Base-by-base conservation (phyloP, 225 moss, liverwort and hornwort genomes). In the Climacium dendroides region DNA sequence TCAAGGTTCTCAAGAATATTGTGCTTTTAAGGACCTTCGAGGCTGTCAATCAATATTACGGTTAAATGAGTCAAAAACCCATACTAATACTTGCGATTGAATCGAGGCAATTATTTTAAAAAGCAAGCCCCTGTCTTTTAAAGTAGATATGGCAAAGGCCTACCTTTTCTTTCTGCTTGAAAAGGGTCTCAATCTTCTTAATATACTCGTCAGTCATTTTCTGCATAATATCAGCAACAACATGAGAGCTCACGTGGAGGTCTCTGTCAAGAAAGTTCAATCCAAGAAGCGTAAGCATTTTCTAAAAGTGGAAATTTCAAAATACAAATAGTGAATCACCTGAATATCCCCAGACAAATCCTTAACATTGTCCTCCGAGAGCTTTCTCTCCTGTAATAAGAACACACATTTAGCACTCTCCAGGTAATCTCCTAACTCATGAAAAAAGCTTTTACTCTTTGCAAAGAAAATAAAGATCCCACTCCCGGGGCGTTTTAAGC, bases 161-260 rank as follows among this genome's bases (percentile, higher is more conserved):
- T 80, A 98, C 98, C 95, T 96, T 98, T 86, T 95, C 97, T 92
- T 98, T 98, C 91, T 96, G 95, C 94, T 97, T 98, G 89, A 92
- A 94, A 65, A 98, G 37, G 64, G 87, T 75, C 73, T 98, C 98
- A 39, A 97, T n/a, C 88, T 98, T 98, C 92, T 97, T 98, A 81
- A 98, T 84, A 67, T 97, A 95, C 39, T 98, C 97, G 87, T 98
- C 98, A 65, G 97, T 97, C 89, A 97, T 86, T 95, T 97, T 98
- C 98, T 99, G 96, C 84, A 89, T 48, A 58, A 54, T n/a, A 82
- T n/a, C 41, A 74, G 80, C 81, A 69, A 52, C 86, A 71, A 81
- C 37, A 84, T 83, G 45, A 61, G 60, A 80, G 73, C 77, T 84
- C 69, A 90, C 80, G 50, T 45, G 39, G 71, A 82, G 37, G 39